Percentiles rank a stretch among this genome's conserved stretches.
phyloP scores from a whole-genome alignment of 345 rosid genomes.

The Boechera divaricarpa region DNA sequence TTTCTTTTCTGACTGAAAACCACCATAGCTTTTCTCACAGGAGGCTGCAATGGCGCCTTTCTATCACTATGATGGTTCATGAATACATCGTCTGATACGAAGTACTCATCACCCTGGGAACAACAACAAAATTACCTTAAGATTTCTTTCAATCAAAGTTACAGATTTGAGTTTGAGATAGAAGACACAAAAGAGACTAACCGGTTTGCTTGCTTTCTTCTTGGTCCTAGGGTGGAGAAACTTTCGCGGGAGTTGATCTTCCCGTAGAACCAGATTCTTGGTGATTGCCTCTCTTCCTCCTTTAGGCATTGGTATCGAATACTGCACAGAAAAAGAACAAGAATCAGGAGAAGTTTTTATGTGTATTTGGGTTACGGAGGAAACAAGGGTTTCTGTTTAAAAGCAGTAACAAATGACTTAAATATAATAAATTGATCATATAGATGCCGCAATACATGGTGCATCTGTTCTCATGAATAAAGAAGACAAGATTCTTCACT shows the following conservation, averaged over 20 bases:
- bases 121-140: background rate
- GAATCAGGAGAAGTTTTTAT: background rate
- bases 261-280: constrained; percentile 78
- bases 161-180: background rate
- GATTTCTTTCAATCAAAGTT: constrained; percentile 2
- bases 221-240: constrained; percentile 80
- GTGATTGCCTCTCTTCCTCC: constrained; percentile 93
- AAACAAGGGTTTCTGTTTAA: background rate
- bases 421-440: background rate
- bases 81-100: constrained; percentile 62
- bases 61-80: constrained; percentile 61
- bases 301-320: constrained; percentile 84
- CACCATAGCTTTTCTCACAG: constrained; percentile 80
- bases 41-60: constrained; percentile 75
- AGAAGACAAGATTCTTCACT: background rate
- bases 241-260: constrained; percentile 95
- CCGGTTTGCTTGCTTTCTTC: constrained; percentile 76
- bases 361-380: background rate
- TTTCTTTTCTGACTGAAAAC: constrained; percentile 89
- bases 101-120: constrained; percentile 73
- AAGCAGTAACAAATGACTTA: background rate
- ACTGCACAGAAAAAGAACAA: constrained; percentile 53
- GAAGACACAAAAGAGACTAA: constrained; percentile 30
- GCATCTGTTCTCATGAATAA: background rate
- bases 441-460: background rate